phyloP scores from a whole-genome alignment of 306 rosid genomes.

The Quercus wislizeni region DNA sequence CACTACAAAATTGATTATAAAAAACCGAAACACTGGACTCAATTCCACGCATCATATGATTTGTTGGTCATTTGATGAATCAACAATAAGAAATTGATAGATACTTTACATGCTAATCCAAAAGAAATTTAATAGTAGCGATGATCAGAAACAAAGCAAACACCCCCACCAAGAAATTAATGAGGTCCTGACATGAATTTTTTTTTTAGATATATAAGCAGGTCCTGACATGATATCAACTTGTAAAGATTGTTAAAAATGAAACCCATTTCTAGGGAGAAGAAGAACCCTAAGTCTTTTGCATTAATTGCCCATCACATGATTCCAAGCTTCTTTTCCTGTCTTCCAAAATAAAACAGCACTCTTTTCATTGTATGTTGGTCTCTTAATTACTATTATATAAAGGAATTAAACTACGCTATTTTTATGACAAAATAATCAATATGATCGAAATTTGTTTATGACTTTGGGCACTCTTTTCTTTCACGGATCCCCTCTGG shows the following conservation, averaged over 20 bases:
- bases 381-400: constrained; percentile 18
- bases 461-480: neutral
- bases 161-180: constrained; percentile 35
- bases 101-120: neutral
- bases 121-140: neutral
- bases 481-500: too few relatives aligned
- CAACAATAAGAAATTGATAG: constrained; percentile 3
- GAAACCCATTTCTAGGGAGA: constrained; percentile 44
- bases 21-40: too few relatives aligned
- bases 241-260: constrained; percentile 51
- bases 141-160: constrained; percentile 2
- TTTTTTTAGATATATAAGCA: too few relatives aligned
- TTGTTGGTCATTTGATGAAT: neutral
- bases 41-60: neutral
- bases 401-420: neutral
- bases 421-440: too few relatives aligned
- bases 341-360: constrained; percentile 51
- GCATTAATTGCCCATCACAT: constrained; percentile 73
- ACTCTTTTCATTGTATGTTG: constrained; percentile 34
- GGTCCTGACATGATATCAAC: constrained; percentile 62
- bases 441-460: neutral
- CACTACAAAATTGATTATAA: too few relatives aligned
- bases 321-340: constrained; percentile 49
- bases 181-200: constrained; percentile 61
- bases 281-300: constrained; percentile 32